Conservation (phyloP, 1,139 yeast genomes). For the Kurtzmaniella quercitrusa region DNA sequence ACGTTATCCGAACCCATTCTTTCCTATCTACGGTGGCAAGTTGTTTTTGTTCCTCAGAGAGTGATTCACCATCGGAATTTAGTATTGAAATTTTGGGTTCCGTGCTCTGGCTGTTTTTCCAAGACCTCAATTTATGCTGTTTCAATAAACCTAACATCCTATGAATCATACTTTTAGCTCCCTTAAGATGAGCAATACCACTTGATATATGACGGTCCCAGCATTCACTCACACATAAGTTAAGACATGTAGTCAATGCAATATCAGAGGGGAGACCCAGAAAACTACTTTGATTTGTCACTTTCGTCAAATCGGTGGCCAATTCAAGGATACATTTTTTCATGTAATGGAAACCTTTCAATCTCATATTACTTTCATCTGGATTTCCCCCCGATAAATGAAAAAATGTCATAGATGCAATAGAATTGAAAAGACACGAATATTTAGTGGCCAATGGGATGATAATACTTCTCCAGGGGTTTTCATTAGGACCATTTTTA, state of each 20-base stretch:
- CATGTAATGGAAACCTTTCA: conserved; percentile 56
- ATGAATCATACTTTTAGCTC: conserved; percentile 61
- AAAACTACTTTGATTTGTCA: conserved; percentile 11
- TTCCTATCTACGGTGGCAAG: conserved; percentile 28
- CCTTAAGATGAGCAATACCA: conserved; percentile 64
- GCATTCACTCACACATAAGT: conserved; percentile 60
- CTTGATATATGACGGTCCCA: conserved; percentile 67
- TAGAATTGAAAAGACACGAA: conserved; percentile 55
- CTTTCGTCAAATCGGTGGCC: conserved; percentile 49
- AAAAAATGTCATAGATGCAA: conserved; percentile 63
- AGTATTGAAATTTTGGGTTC: conserved; percentile 8
- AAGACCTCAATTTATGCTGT: conserved; percentile 12
- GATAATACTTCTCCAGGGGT: conserved; percentile 62
- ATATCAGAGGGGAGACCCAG: conserved; percentile 56
- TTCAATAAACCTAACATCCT: conserved; percentile 34
- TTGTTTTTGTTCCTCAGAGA: conserved; percentile 17
- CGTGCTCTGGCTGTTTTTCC: conserved; percentile 6
- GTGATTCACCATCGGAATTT: conserved; percentile 9
- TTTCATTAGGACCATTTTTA: conserved; percentile 58
- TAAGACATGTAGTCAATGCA: conserved; percentile 60
- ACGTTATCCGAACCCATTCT: conserved; percentile 33
- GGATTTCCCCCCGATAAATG: conserved; percentile 49
- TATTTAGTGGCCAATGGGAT: conserved; percentile 52
- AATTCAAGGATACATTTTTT: conserved; percentile 54
- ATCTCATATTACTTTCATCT: conserved; percentile 37